A percentile compares a stretch with the other conserved stretches of the same genome.
Conservation (phyloP, 31 red algal species). For the Endocladia muricata region DNA sequence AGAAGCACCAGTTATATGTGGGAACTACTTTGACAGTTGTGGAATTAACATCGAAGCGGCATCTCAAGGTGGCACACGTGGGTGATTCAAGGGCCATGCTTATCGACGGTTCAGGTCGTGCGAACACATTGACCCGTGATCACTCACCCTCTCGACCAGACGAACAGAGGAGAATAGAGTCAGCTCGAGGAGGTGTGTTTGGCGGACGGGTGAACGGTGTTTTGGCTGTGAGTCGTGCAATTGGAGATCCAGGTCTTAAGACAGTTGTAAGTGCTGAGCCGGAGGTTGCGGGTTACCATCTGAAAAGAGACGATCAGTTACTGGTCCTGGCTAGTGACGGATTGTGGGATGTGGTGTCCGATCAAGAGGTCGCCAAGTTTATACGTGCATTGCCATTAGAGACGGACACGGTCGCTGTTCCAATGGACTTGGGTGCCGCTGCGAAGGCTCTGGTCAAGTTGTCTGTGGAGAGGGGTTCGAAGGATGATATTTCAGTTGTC, state of each 20-base stretch:
- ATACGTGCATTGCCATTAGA: constrained; percentile 20
- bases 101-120: background rate
- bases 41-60: constrained; percentile 19
- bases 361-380: constrained; percentile 62
- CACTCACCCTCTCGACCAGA: constrained; percentile 49
- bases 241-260: constrained; percentile 74
- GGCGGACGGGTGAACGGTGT: constrained; percentile 67
- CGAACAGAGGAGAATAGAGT: constrained; percentile 45
- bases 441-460: constrained; percentile 49
- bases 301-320: constrained; percentile 51
- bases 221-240: constrained; percentile 72
- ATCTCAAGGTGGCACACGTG: constrained; percentile 71
- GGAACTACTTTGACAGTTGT: constrained; percentile 72
- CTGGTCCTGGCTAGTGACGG: constrained; percentile 76
- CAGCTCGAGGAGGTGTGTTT: constrained; percentile 54
- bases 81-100: constrained; percentile 85
- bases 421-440: background rate
- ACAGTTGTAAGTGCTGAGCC: constrained; percentile 70
- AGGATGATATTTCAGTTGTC: constrained; percentile 69
- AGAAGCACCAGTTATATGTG: background rate
- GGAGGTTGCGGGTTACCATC: constrained; percentile 27
- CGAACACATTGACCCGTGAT: constrained; percentile 50
- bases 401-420: background rate
- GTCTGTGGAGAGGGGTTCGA: constrained; percentile 34
- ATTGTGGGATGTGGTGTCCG: constrained; percentile 65